A percentile compares a stretch with the other conserved stretches of the same genome.
phyloP scores from a whole-genome alignment of 768 basidiomycete species.

The Russula brevipes region DNA sequence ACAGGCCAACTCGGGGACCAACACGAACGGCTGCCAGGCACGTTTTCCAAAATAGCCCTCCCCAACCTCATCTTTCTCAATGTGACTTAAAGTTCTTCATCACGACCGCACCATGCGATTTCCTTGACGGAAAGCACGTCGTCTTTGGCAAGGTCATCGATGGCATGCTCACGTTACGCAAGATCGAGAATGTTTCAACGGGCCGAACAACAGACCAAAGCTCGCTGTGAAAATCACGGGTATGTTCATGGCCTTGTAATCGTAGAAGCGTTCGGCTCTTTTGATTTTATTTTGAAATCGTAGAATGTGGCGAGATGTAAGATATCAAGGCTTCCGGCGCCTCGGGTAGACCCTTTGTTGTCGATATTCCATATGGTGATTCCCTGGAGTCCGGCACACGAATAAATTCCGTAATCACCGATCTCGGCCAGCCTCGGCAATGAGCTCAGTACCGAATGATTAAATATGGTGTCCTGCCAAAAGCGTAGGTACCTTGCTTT shows the following conservation, averaged over 20 bases:
- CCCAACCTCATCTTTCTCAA: neutral
- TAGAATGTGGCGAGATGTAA: slow-evolving; percentile 42
- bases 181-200: slow-evolving; percentile 94
- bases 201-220: slow-evolving; percentile 86
- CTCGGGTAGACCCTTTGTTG: neutral
- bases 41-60: slow-evolving; percentile 15
- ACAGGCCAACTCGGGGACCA: slow-evolving; percentile 91
- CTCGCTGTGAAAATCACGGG: slow-evolving; percentile 83
- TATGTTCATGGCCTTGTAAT: slow-evolving; percentile 33
- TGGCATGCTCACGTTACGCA: slow-evolving; percentile 91
- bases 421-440: too few species aligned
- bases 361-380: neutral
- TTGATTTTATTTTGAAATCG: neutral
- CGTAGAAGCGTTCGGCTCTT: too few species aligned
- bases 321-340: neutral
- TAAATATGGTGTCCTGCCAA: neutral
- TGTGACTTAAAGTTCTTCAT: slow-evolving; percentile 74
- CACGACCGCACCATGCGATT: slow-evolving; percentile 91
- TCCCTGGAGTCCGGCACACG: neutral
- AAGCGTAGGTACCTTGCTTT: too few species aligned
- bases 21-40: slow-evolving; percentile 91
- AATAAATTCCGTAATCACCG: neutral
- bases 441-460: neutral
- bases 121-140: slow-evolving; percentile 92
- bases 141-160: slow-evolving; percentile 90